Evolutionary conservation across 805 yeast genomes (phyloP).

Genomic region (Pichia ethanolica): DNA sequence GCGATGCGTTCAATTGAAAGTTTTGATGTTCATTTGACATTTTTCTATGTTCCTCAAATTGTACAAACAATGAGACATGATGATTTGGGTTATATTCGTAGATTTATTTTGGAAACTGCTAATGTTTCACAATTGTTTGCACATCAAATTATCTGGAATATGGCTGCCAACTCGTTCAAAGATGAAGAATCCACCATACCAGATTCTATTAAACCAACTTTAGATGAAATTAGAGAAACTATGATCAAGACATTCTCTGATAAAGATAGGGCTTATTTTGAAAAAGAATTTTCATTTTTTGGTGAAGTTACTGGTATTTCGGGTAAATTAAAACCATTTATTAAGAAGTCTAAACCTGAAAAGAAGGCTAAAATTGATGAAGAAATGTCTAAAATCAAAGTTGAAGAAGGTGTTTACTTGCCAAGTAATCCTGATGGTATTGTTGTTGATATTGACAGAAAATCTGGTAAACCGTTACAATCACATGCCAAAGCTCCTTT

Average conservation of each 20-base stretch:
- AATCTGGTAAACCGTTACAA: conserved; percentile 90
- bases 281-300: conserved; percentile 82
- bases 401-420: conserved; percentile 77
- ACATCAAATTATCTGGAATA: conserved; percentile 97
- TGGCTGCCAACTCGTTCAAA: conserved; percentile 84
- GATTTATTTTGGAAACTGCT: conserved; percentile 87
- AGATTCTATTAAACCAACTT: conserved; percentile 72
- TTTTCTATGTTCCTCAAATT: conserved; percentile 96
- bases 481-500: conserved; percentile 99
- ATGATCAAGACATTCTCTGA: conserved; percentile 57
- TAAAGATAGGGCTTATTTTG: conserved; percentile 60
- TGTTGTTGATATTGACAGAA: conserved; percentile 85
- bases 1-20: conserved; percentile 84
- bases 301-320: conserved; percentile 88
- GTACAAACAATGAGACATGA: conserved; percentile 89
- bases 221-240: conserved; percentile 62
- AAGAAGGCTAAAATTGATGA: conserved; percentile 94
- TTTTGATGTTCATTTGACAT: conserved; percentile 80
- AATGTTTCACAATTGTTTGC: conserved; percentile 86
- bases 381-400: conserved; percentile 75
- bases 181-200: conserved; percentile 82
- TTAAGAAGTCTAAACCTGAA: conserved; percentile 91
- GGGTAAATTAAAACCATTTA: conserved; percentile 90
- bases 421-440: conserved; percentile 96
- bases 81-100: conserved; percentile 72